Evolutionary conservation across 495 filamentous ascomycete species (phyloP).

Genomic region (Evernia prunastri): DNA sequence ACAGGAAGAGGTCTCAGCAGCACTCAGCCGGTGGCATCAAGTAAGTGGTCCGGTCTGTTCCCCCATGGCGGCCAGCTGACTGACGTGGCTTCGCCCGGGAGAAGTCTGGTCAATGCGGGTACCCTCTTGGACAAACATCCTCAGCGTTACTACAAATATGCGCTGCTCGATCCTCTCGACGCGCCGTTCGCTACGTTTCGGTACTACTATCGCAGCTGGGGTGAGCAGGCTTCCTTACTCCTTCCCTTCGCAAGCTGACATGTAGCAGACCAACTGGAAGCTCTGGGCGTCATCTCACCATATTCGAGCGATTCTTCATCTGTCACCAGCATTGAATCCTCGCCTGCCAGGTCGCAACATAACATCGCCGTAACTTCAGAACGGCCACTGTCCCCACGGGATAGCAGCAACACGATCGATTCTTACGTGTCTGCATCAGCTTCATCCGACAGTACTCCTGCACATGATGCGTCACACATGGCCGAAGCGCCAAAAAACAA

Average conservation of each 20-base stretch:
- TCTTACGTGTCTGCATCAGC: background rate
- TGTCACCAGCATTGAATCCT: conserved; percentile 7
- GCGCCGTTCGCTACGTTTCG: conserved; percentile 37
- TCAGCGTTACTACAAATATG: conserved; percentile 38
- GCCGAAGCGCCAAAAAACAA: background rate
- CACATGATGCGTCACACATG: background rate
- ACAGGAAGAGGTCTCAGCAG: conserved; percentile 4
- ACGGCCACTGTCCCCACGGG: background rate
- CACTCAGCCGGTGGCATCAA: conserved; percentile 12
- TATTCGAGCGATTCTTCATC: background rate
- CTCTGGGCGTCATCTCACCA: conserved; percentile 19
- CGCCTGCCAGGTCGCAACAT: background rate
- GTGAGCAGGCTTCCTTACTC: conserved; percentile 10
- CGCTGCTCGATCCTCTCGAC: conserved; percentile 39
- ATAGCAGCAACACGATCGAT: background rate
- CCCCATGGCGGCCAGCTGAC: background rate
- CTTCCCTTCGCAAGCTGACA: conserved; percentile 8
- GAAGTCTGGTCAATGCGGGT: conserved; percentile 36
- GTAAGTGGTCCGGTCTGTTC: background rate
- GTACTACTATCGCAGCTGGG: conserved; percentile 32
- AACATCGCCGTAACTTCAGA: background rate
- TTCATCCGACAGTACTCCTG: background rate
- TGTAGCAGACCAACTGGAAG: conserved; percentile 22
- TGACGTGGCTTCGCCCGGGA: conserved; percentile 1
- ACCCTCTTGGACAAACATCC: conserved; percentile 27